These are phyloP conservation scores for Ceriops zippeliana DNA, from an alignment of 345 rosid species.

Conservation along the genomic window DNA sequence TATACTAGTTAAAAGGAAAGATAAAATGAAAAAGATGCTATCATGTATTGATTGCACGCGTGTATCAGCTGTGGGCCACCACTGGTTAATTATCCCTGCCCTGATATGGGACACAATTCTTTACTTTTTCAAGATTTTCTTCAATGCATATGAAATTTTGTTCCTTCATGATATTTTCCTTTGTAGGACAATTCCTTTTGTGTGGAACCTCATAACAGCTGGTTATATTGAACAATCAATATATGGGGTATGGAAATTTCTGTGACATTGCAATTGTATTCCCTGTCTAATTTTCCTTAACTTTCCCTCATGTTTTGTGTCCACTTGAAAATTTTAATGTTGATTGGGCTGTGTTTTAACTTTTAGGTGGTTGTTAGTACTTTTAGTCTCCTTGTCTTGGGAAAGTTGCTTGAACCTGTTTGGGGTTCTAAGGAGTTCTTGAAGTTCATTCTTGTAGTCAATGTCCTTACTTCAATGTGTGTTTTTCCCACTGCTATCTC, in stretches of 20 bases:
- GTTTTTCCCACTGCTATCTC: slow-evolving; percentile 82
- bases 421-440: slow-evolving; percentile 97
- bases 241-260: slow-evolving; percentile 62
- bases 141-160: not conserved
- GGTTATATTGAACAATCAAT: slow-evolving; percentile 85
- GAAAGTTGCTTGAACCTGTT: slow-evolving; percentile 89
- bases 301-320: not conserved
- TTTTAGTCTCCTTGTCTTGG: slow-evolving; percentile 80
- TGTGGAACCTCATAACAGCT: slow-evolving; percentile 87
- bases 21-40: no score
- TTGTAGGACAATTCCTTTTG: slow-evolving; percentile 93
- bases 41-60: no score
- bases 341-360: slow-evolving; percentile 1
- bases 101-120: not conserved
- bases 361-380: slow-evolving; percentile 63
- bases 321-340: slow-evolving; percentile 11
- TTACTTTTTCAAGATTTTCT: slow-evolving; percentile 2
- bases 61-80: no score
- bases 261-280: not conserved
- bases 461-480: slow-evolving; percentile 74
- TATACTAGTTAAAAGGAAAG: no score
- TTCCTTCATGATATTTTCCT: slow-evolving; percentile 8
- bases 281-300: slow-evolving; percentile 7
- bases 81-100: not conserved
- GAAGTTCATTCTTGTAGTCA: slow-evolving; percentile 82